Evolutionary conservation across 805 yeast species (phyloP).

Genomic region (Ogataea glucozyma): DNA sequence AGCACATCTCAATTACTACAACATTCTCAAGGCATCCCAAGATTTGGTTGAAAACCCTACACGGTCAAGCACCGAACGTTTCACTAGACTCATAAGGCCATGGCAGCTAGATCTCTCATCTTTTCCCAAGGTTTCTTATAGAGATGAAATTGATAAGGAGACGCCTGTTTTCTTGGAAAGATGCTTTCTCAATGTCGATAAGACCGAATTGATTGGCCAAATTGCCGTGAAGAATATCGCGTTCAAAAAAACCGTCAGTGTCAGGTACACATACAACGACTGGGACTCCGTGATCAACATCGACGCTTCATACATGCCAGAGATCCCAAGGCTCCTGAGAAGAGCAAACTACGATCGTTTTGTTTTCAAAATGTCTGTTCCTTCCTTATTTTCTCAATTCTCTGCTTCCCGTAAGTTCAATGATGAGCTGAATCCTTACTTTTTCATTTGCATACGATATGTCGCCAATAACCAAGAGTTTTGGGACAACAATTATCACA

Average conservation of each 20-base stretch:
- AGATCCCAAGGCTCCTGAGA: constrained; percentile 50
- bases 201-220: constrained; percentile 63
- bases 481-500: constrained; percentile 75
- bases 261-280: constrained; percentile 72
- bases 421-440: constrained; percentile 20
- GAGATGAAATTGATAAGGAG: constrained; percentile 42
- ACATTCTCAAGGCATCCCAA: constrained; percentile 20
- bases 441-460: constrained; percentile 58
- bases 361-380: constrained; percentile 59
- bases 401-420: constrained; percentile 27
- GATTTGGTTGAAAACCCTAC: constrained; percentile 19
- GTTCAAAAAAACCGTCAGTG: constrained; percentile 64
- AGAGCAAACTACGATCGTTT: constrained; percentile 67
- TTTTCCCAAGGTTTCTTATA: constrained; percentile 47
- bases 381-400: constrained; percentile 37
- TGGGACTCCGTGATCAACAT: constrained; percentile 79
- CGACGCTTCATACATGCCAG: constrained; percentile 60
- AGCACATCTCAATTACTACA: constrained; percentile 12
- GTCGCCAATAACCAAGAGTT: constrained; percentile 48
- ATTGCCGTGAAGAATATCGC: constrained; percentile 76
- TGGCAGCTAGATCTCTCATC: constrained; percentile 48
- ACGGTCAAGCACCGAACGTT: constrained; percentile 20
- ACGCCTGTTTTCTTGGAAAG: constrained; percentile 64
- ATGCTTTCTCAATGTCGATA: constrained; percentile 58
- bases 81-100: constrained; percentile 27